Conservation (phyloP, 441 rosid genomes). For the Pelargonium fulgidum region DNA sequence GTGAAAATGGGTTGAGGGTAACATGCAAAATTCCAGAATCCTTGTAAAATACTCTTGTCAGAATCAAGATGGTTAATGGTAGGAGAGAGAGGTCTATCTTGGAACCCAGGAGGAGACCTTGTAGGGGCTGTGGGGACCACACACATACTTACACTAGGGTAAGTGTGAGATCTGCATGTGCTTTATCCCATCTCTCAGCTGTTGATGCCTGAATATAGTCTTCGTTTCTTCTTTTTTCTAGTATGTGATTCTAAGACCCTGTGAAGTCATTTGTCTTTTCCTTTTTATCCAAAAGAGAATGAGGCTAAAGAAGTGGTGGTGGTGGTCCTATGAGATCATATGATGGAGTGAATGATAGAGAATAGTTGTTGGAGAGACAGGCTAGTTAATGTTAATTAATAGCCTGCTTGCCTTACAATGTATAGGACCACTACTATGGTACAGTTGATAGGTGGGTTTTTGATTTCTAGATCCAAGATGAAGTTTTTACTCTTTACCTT, state of each 20-base stretch:
- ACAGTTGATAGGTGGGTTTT: background rate
- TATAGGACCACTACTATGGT: background rate
- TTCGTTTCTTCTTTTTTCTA: background rate
- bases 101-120: too few relatives aligned
- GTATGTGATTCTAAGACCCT: background rate
- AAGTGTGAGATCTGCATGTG: background rate
- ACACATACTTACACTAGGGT: too few relatives aligned
- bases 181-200: background rate
- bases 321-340: too few relatives aligned
- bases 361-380: background rate
- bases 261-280: background rate
- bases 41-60: slow-evolving; percentile 47
- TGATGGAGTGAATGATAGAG: background rate
- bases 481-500: background rate
- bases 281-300: background rate
- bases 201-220: background rate
- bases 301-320: background rate
- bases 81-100: background rate
- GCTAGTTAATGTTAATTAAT: background rate
- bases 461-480: background rate
- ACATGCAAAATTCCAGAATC: slow-evolving; percentile 37
- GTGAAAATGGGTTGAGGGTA: slow-evolving; percentile 45
- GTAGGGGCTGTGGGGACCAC: too few relatives aligned
- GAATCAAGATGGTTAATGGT: background rate
- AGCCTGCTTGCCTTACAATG: background rate